These are phyloP conservation scores for Rhodosporidiobolus odoratus DNA, from an alignment of 768 basidiomycete genomes.

Conservation along the genomic window DNA sequence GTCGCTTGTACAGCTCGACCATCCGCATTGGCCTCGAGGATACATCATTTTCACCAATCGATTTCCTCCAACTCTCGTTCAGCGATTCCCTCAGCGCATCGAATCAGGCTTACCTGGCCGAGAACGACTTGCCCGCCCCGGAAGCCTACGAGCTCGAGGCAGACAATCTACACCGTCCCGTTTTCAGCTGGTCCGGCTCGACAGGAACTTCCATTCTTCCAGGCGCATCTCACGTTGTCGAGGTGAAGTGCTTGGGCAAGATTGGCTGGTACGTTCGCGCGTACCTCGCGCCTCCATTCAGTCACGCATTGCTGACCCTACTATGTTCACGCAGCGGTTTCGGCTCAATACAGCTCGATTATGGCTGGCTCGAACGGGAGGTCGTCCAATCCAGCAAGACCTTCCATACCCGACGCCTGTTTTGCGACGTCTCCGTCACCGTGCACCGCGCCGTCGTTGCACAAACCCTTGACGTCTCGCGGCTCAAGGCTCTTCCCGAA, in stretches of 20 bases:
- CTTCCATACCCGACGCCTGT: slow-evolving; percentile 80
- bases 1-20: slow-evolving; percentile 56
- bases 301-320: not conserved
- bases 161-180: slow-evolving; percentile 66
- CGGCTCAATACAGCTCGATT: slow-evolving; percentile 76
- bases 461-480: slow-evolving; percentile 71
- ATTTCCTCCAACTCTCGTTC: slow-evolving; percentile 79
- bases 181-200: slow-evolving; percentile 65
- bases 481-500: slow-evolving; percentile 49
- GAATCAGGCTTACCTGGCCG: slow-evolving; percentile 68
- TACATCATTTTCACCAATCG: slow-evolving; percentile 70
- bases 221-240: slow-evolving; percentile 64
- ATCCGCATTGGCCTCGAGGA: slow-evolving; percentile 87
- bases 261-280: slow-evolving; percentile 69
- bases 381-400: slow-evolving; percentile 44
- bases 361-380: slow-evolving; percentile 62
- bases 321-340: slow-evolving; percentile 57
- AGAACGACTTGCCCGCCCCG: slow-evolving; percentile 72
- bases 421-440: slow-evolving; percentile 82
- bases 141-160: slow-evolving; percentile 88
- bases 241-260: slow-evolving; percentile 77
- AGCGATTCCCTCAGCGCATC: slow-evolving; percentile 81
- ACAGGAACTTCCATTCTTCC: slow-evolving; percentile 57
- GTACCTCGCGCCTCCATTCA: not conserved
- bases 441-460: slow-evolving; percentile 94